Conservation (phyloP, 1,139 yeast genomes). For the Meyerozyma guilliermondii region DNA sequence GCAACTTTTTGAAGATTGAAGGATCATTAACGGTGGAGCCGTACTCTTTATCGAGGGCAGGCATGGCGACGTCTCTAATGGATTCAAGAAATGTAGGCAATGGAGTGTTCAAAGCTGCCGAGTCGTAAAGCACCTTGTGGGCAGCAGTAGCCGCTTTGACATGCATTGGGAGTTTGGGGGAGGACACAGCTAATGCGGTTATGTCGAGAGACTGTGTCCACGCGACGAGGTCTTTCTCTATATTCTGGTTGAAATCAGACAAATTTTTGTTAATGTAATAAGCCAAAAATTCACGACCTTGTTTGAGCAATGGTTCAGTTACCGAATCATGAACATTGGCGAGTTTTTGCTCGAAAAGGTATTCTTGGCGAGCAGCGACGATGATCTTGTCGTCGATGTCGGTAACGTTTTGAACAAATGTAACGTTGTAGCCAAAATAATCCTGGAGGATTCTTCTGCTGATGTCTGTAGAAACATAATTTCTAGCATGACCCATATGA, state of each 20-base stretch:
- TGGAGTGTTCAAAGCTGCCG: slow-evolving; percentile 7
- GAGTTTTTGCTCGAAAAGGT: slow-evolving; percentile 61
- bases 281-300: slow-evolving; percentile 40
- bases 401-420: slow-evolving; percentile 92
- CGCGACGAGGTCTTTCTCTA: slow-evolving; percentile 33
- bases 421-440: slow-evolving; percentile 83
- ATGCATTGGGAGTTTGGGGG: slow-evolving; percentile 87
- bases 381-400: slow-evolving; percentile 97
- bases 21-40: slow-evolving; percentile 85
- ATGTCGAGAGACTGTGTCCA: slow-evolving; percentile 54
- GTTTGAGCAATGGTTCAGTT: slow-evolving; percentile 30
- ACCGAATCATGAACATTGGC: slow-evolving; percentile 26
- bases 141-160: slow-evolving; percentile 61
- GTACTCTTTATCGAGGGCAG: slow-evolving; percentile 60
- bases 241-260: slow-evolving; percentile 32
- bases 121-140: slow-evolving; percentile 30
- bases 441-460: slow-evolving; percentile 83
- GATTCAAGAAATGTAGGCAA: slow-evolving; percentile 33
- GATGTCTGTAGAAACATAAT: slow-evolving; percentile 91
- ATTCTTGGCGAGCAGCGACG: slow-evolving; percentile 86
- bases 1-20: slow-evolving; percentile 70
- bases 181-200: slow-evolving; percentile 43
- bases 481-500: slow-evolving; percentile 99
- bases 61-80: slow-evolving; percentile 71
- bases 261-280: slow-evolving; percentile 56